Evolutionary conservation across 768 basidiomycete genomes (phyloP), one percentile per base, ranked within the genome.

Genomic region (Cystobasidium tubakii): DNA sequence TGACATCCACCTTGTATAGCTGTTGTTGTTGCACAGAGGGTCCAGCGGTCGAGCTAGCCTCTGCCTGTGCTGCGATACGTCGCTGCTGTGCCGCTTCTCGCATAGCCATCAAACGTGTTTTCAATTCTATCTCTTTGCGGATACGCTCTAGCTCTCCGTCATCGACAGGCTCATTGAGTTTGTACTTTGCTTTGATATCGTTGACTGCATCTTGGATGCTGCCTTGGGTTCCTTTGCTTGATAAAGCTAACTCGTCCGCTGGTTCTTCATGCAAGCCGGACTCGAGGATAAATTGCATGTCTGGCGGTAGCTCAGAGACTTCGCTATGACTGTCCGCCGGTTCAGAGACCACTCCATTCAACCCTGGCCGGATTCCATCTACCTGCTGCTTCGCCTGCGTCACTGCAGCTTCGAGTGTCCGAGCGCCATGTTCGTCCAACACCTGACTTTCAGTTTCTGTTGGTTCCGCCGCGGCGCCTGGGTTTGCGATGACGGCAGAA

Each of bases 141-240:
- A 71, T 44, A 2, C 55, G 31, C 23, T 55, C 69, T 33, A 71
- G 53, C 33, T 62, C 55, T 12, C 44, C 54, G 50, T 60, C 34
- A 19, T 2, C 55, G 34, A 60, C 21, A 34, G 69, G 69, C 69
- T 53, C 15, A 19, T 60, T 60, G 36, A 71, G 50, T 3, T 39
- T 33, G 54, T 42, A 71, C 69, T 71, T 71, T 15, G 29, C 69
- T 44, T 71, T 71, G 55, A 71, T 29, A 33, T 71, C 69, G 12
- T 60, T 53, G 10, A 71, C 69, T 13, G 69, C 69, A 23, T 71
- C 54, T 44, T 71, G 69, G 10, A 71, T 71, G 36, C 66, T 67
- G 25, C 31, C 42, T 33, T 50, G 36, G 33, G 7, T 6, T 65
- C 33, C 63, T 27, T 46, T 44, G 46, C 66, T 36, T 3, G 42